Conservation (phyloP, 2,329 filamentous ascomycete genomes). For the Ceratocystis ficicola region DNA sequence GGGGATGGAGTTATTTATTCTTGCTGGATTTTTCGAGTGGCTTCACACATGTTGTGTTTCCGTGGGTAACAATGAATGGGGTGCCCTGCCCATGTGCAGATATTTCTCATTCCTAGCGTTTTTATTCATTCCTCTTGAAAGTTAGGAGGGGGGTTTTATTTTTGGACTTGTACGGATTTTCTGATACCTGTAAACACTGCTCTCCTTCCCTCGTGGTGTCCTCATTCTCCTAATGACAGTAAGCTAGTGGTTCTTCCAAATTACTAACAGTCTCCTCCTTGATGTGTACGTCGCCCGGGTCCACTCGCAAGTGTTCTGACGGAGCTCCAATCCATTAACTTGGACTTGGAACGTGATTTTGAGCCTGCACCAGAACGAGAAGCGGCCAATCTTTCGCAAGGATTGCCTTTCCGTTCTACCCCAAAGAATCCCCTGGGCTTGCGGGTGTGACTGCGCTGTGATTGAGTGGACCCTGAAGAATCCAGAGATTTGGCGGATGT, state of each 20-base stretch:
- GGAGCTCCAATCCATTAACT: conserved; percentile 1
- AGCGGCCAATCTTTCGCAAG: background rate
- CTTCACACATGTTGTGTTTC: too few relatives aligned
- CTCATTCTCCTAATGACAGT: background rate
- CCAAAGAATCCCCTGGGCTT: conserved; percentile 5
- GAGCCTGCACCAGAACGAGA: conserved; percentile 1
- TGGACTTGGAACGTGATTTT: conserved; percentile 1
- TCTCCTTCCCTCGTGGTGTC: background rate
- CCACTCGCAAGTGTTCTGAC: background rate
- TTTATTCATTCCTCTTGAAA: background rate
- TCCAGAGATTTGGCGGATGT: background rate
- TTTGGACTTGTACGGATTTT: background rate
- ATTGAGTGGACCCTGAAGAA: conserved; percentile 5
- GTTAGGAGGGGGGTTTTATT: background rate
- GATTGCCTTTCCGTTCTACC: background rate
- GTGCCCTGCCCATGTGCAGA: background rate
- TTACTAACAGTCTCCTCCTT: background rate
- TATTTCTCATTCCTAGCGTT: background rate
- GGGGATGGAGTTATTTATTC: too few relatives aligned
- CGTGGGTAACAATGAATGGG: too few relatives aligned
- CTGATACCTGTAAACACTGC: background rate
- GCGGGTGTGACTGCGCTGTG: background rate
- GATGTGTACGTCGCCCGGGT: background rate
- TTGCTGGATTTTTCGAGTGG: too few relatives aligned
- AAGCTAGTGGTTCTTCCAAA: background rate